phyloP scores from a whole-genome alignment of 106 monocot genomes.

The Amphibolis antarctica region DNA sequence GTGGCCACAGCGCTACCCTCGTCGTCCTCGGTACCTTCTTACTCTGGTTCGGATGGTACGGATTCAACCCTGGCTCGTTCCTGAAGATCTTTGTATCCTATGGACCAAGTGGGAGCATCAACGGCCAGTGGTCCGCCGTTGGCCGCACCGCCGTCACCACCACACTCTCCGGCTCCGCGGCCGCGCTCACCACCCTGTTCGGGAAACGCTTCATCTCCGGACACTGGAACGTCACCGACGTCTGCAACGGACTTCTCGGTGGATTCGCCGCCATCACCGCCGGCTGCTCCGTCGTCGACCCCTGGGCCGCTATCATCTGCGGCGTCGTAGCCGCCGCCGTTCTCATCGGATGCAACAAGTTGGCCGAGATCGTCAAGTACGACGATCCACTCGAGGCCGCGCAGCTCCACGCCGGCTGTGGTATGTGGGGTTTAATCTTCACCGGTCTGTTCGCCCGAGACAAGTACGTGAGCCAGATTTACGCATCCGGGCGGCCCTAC shows the following conservation, averaged over 20 bases:
- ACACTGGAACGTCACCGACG: constrained; percentile 32
- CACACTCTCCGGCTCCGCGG: constrained; percentile 36
- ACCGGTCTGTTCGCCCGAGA: constrained; percentile 23
- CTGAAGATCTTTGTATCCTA: constrained; percentile 19
- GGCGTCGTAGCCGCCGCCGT: constrained; percentile 26
- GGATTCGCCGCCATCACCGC: constrained; percentile 31
- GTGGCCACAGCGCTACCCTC: constrained; percentile 15
- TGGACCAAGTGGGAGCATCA: background rate
- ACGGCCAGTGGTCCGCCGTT: constrained; percentile 49
- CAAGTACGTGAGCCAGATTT: constrained; percentile 24
- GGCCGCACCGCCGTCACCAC: constrained; percentile 52
- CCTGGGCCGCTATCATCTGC: constrained; percentile 32
- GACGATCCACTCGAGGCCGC: constrained; percentile 37
- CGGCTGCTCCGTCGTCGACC: constrained; percentile 35
- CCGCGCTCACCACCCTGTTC: constrained; percentile 44
- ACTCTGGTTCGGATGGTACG: constrained; percentile 22
- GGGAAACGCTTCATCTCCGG: constrained; percentile 26
- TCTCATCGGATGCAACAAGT: constrained; percentile 31
- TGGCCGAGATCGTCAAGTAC: constrained; percentile 21
- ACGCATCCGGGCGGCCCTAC: constrained; percentile 16
- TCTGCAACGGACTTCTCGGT: constrained; percentile 36
- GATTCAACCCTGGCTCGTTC: constrained; percentile 19
- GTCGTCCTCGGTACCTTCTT: constrained; percentile 18
- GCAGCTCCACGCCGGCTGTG: constrained; percentile 36
- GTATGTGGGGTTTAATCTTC: constrained; percentile 27